Percentiles rank a stretch among this genome's conserved stretches.
Evolutionary conservation across 2,329 filamentous ascomycete genomes (phyloP).

Genomic region (Venturia pyrina): DNA sequence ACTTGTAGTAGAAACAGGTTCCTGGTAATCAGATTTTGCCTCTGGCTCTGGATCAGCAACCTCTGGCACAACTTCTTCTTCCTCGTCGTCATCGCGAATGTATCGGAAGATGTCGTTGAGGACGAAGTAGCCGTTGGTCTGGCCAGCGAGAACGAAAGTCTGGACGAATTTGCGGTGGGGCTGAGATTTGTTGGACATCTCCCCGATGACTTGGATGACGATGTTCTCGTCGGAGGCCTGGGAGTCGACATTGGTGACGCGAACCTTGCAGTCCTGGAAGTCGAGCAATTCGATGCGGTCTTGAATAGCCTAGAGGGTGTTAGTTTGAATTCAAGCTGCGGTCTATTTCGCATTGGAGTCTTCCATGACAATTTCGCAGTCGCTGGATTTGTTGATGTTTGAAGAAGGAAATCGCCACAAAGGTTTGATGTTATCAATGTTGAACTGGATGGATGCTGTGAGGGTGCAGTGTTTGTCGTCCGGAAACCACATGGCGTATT

Average conservation of each 20-base stretch:
- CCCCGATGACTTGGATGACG: constrained; percentile 94
- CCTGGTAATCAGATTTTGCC: constrained; percentile 26
- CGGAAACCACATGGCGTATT: background rate
- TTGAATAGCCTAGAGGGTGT: constrained; percentile 61
- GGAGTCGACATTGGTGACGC: constrained; percentile 94
- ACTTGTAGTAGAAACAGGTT: constrained; percentile 26
- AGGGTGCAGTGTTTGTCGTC: background rate
- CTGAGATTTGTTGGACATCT: constrained; percentile 87
- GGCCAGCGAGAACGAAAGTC: constrained; percentile 92
- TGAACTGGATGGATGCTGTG: background rate
- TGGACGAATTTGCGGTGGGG: constrained; percentile 95
- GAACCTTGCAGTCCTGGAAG: constrained; percentile 96
- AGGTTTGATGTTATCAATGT: background rate
- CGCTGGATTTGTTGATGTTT: background rate
- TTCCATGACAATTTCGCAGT: background rate
- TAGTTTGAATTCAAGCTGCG: background rate
- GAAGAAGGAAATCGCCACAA: background rate
- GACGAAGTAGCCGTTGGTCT: constrained; percentile 95
- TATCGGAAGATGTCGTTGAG: constrained; percentile 97
- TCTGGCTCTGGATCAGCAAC: constrained; percentile 23
- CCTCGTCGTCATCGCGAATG: constrained; percentile 70
- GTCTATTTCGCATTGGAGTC: background rate
- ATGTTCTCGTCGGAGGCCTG: constrained; percentile 90
- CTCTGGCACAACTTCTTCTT: constrained; percentile 31
- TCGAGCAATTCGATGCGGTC: constrained; percentile 88